These are phyloP conservation scores for Saposhnikovia divaricata DNA, from an alignment of 129 eudicot species.

Conservation along the genomic window DNA sequence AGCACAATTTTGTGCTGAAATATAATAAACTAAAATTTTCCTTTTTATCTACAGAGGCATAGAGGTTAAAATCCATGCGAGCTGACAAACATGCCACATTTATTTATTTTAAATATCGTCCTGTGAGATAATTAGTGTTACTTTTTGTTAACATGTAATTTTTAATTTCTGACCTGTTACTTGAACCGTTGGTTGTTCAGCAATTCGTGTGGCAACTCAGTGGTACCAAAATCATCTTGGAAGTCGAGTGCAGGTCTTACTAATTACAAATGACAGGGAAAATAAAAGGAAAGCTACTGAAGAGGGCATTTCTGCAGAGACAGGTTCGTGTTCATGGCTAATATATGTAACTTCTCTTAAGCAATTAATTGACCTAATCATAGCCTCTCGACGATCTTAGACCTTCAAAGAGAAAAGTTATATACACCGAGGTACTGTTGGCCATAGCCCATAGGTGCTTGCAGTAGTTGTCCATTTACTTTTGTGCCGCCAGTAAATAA, in stretches of 20 bases:
- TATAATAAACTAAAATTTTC: too few species aligned
- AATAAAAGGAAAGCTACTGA: conserved; percentile 75
- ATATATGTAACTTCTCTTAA: not conserved
- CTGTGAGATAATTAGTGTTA: not conserved
- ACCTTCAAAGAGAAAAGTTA: conserved; percentile 75
- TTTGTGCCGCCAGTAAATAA: not conserved
- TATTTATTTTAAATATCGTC: not conserved
- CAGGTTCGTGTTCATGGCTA: conserved; percentile 32
- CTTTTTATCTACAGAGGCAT: not conserved
- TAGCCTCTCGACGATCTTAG: conserved; percentile 51
- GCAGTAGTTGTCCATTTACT: not conserved
- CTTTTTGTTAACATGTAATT: not conserved
- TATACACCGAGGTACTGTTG: conserved; percentile 65
- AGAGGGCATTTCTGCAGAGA: conserved; percentile 85
- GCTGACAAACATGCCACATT: not conserved
- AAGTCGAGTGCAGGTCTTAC: conserved; percentile 42
- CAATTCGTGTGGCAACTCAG: conserved; percentile 84
- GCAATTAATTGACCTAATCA: not conserved
- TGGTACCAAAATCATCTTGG: conserved; percentile 97
- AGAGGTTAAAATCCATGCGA: not conserved
- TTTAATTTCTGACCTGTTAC: not conserved
- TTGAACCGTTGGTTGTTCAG: conserved; percentile 33
- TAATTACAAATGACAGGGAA: conserved; percentile 86
- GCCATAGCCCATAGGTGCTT: conserved; percentile 11
- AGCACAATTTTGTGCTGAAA: too few species aligned